Conservation (phyloP, 345 rosid genomes). For the Hevea brasiliensis region DNA sequence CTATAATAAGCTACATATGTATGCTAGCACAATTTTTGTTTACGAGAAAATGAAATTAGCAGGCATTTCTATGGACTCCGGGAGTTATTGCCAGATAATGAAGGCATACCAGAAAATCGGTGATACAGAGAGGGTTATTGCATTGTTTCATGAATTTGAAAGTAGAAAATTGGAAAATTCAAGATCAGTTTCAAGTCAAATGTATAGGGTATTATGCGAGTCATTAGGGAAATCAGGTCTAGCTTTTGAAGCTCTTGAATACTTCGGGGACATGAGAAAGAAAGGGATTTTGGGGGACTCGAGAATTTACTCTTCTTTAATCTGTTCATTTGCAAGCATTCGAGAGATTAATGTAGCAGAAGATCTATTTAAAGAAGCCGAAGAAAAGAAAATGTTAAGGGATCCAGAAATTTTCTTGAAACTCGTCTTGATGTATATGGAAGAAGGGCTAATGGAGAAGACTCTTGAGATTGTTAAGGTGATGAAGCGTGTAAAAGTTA, state of each 20-base stretch:
- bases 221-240: conserved; percentile 63
- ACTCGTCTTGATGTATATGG: conserved; percentile 65
- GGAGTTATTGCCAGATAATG: conserved; percentile 62
- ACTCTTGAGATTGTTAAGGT: conserved; percentile 52
- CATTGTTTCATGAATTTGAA: conserved; percentile 59
- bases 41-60: conserved; percentile 49
- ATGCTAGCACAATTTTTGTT: conserved; percentile 51
- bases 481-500: conserved; percentile 51
- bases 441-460: conserved; percentile 58
- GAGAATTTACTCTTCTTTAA: conserved; percentile 54
- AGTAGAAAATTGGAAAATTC: conserved; percentile 31
- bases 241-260: conserved; percentile 62
- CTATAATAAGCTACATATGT: conserved; percentile 83
- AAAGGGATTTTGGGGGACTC: conserved; percentile 47
- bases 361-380: conserved; percentile 65
- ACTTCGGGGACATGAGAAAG: conserved; percentile 51
- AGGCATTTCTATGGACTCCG: conserved; percentile 44
- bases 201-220: conserved; percentile 46
- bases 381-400: conserved; percentile 45
- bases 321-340: conserved; percentile 50
- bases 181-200: conserved; percentile 31
- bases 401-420: conserved; percentile 75
- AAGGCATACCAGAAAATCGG: conserved; percentile 60
- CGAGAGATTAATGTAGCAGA: conserved; percentile 41
- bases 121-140: conserved; percentile 47